A percentile compares a stretch with the other conserved stretches of the same genome.
These are phyloP conservation scores for Mortierella hygrophila DNA, from an alignment of 192 early-diverging fungal genomes.

Conservation along the genomic window DNA sequence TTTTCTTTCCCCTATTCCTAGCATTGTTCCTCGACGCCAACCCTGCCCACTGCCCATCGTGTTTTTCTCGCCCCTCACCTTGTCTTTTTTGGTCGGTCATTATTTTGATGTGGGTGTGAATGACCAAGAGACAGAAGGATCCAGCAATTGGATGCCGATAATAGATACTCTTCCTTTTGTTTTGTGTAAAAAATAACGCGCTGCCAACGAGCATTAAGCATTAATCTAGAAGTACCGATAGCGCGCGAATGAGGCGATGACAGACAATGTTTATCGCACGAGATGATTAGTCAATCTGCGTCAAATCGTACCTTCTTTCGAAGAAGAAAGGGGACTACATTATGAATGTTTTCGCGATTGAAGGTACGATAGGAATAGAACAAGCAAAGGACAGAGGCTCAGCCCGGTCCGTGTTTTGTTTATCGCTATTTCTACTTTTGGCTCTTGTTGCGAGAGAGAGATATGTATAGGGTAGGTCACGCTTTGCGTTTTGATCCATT, in stretches of 20 bases:
- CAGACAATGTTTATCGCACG: neutral
- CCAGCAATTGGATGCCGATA: neutral
- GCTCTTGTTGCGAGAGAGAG: neutral
- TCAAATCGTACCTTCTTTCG: neutral
- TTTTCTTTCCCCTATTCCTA: neutral
- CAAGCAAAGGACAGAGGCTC: neutral
- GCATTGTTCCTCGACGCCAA: neutral
- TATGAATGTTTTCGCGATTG: neutral
- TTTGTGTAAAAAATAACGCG: neutral
- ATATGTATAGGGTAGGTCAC: neutral
- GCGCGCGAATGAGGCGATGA: neutral
- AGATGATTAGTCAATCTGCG: neutral
- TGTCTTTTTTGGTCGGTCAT: neutral
- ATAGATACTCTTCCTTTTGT: neutral
- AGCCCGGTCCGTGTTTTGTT: slow-evolving; percentile 3
- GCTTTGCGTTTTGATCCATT: neutral
- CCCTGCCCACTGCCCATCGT: neutral
- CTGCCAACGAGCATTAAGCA: neutral
- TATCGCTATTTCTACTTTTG: neutral
- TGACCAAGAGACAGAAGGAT: neutral
- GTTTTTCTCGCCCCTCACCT: neutral
- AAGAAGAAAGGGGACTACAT: neutral
- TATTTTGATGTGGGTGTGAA: neutral
- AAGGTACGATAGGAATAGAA: neutral
- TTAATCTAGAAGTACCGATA: neutral